These are phyloP conservation scores for Ustilago lituana DNA, from an alignment of 1,284 basidiomycete genomes.

Conservation along the genomic window DNA sequence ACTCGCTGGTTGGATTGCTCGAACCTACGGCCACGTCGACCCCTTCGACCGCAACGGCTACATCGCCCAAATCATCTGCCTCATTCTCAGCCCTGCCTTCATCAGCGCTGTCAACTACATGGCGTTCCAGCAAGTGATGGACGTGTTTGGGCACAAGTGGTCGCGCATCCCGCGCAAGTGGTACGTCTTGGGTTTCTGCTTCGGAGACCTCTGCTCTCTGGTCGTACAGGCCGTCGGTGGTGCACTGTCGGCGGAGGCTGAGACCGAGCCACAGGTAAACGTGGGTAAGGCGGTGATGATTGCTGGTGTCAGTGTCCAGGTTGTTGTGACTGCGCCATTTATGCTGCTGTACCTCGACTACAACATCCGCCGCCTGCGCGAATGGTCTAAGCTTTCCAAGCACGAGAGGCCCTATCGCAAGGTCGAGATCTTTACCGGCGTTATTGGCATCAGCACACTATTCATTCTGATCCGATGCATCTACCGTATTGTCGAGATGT, in stretches of 20 bases:
- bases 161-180: constrained; percentile 41
- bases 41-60: constrained; percentile 42
- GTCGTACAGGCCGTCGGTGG: constrained; percentile 45
- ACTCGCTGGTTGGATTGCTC: constrained; percentile 35
- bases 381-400: constrained; percentile 24
- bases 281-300: constrained; percentile 39
- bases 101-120: constrained; percentile 50
- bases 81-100: constrained; percentile 49
- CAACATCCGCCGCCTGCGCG: constrained; percentile 35
- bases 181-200: constrained; percentile 42
- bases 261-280: constrained; percentile 9
- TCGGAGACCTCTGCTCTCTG: constrained; percentile 40
- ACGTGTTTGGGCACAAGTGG: constrained; percentile 42
- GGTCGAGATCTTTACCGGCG: constrained; percentile 29
- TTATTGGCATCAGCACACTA: constrained; percentile 35
- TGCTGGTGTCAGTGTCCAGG: constrained; percentile 43
- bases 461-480: constrained; percentile 47
- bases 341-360: constrained; percentile 41
- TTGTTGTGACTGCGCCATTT: constrained; percentile 43
- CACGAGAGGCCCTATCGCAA: constrained; percentile 15
- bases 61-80: constrained; percentile 47
- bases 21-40: constrained; percentile 24
- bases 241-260: constrained; percentile 31
- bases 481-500: constrained; percentile 51
- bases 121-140: constrained; percentile 42